Evolutionary conservation across 1,139 yeast genomes (phyloP), one percentile per base, ranked within the genome.

Genomic region (Neolecta irregularis): DNA sequence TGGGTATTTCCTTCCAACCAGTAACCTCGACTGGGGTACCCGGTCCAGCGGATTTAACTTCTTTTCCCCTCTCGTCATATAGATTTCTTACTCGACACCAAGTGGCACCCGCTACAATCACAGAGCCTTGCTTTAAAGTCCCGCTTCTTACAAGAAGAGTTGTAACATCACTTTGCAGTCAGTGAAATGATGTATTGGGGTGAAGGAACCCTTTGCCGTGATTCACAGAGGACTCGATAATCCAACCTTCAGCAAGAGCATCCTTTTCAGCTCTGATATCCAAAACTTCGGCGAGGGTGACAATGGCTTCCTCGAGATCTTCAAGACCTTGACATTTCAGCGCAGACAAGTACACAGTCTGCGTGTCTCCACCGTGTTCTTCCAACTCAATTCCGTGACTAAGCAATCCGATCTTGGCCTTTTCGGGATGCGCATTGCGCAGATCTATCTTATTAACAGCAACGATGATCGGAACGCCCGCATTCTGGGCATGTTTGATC

Each of bases 1-100:
- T 79, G 0, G 98, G 98, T 32, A 83, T 58, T 26, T 74, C 88
- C 50, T 79, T 83, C 98, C 98, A 88, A 0, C 99, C 98, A 56
- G 83, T 68, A 4, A 88, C 65, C 49, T 83, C 93, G 1, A 81
- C 93, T 0, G 96, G 95, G 2, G 79, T 74, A 0, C 95, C 78
- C 0, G 99, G 96, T 1, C 72, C 71, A 0, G 94, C 96, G 19
- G 55, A 40, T 44, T 72, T 70, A 9, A 83, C 57, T 1, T 60
- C 40, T 44, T 72, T 73, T 2, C 88, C 88, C 41, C 59, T 53
- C 48, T 81, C 93, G 53, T 81, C 81, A 41, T 65, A 67, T 68
- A 88, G 69, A n/a, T 76, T 73, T 47, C 76, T 70, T 3, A 88
- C 88, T 50, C 79, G 79, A 56, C 94, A 80, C 60, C 75, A 80